Evolutionary conservation across 306 rosid genomes (phyloP).

Genomic region (Notholithocarpus densiflorus): DNA sequence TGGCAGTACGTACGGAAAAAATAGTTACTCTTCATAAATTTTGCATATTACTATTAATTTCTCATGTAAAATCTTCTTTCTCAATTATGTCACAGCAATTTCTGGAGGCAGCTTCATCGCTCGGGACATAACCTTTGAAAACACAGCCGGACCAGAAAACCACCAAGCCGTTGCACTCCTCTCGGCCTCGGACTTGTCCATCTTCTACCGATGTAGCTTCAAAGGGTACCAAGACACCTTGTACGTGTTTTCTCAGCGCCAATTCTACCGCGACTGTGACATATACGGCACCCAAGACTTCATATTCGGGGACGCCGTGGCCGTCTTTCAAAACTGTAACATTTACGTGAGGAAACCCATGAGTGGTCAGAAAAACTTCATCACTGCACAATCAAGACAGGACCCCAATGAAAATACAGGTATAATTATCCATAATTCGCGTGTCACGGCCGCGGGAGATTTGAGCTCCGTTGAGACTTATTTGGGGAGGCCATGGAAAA

Average conservation of each 20-base stretch:
- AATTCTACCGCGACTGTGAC: constrained; percentile 81
- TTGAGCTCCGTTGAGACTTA: constrained; percentile 38
- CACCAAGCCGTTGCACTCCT: constrained; percentile 83
- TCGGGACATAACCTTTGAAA: constrained; percentile 70
- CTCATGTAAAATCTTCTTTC: not conserved
- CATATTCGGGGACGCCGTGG: constrained; percentile 60
- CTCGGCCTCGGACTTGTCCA: constrained; percentile 55
- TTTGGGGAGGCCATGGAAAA: constrained; percentile 76
- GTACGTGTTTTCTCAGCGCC: constrained; percentile 61
- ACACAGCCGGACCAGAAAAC: constrained; percentile 75
- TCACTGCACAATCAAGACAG: constrained; percentile 66
- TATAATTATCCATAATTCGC: constrained; percentile 52
- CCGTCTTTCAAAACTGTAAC: constrained; percentile 62
- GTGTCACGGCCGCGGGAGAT: constrained; percentile 36
- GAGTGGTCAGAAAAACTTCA: constrained; percentile 45
- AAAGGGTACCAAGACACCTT: constrained; percentile 81
- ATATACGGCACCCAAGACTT: constrained; percentile 76
- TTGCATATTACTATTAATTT: not conserved
- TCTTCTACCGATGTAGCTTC: constrained; percentile 71
- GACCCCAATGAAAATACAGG: constrained; percentile 80
- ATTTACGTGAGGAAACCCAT: constrained; percentile 51
- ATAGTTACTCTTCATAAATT: not conserved
- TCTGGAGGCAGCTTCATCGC: constrained; percentile 73
- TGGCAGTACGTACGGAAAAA: not conserved
- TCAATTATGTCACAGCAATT: constrained; percentile 32